Evolutionary conservation across 208 protist species (phyloP).

Genomic region (Spironucleus salmonicida): DNA sequence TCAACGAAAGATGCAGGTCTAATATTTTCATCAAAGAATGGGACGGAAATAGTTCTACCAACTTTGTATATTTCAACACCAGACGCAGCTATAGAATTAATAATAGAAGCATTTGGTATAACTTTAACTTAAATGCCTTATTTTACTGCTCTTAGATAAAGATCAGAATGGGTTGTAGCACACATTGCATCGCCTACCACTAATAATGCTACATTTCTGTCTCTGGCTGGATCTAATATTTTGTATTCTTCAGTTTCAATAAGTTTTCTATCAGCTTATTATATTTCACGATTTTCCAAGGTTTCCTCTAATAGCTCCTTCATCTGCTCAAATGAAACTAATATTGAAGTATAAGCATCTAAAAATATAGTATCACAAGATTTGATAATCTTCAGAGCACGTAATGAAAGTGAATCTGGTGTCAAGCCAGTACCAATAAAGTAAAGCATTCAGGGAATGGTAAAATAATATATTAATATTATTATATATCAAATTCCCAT

Average conservation of each 20-base stretch:
- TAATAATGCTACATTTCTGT: constrained; percentile 74
- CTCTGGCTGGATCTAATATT: constrained; percentile 63
- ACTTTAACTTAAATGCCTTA: constrained; percentile 59
- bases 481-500: too few relatives aligned
- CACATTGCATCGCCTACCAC: constrained; percentile 97
- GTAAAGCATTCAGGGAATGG: constrained; percentile 22
- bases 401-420: background rate
- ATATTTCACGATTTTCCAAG: constrained; percentile 66
- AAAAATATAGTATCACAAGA: background rate
- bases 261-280: constrained; percentile 79
- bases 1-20: constrained; percentile 85
- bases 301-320: constrained; percentile 40
- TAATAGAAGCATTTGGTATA: constrained; percentile 95
- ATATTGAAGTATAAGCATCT: constrained; percentile 16
- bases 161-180: constrained; percentile 93
- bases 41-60: constrained; percentile 78
- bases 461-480: too few relatives aligned
- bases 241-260: constrained; percentile 69
- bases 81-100: constrained; percentile 89
- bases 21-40: constrained; percentile 88
- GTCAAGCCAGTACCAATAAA: constrained; percentile 3
- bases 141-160: constrained; percentile 76
- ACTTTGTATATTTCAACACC: constrained; percentile 94
- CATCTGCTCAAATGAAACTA: constrained; percentile 15
- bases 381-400: background rate